Conservation (phyloP, 2,329 filamentous ascomycete genomes). For the Penicillium sp. region DNA sequence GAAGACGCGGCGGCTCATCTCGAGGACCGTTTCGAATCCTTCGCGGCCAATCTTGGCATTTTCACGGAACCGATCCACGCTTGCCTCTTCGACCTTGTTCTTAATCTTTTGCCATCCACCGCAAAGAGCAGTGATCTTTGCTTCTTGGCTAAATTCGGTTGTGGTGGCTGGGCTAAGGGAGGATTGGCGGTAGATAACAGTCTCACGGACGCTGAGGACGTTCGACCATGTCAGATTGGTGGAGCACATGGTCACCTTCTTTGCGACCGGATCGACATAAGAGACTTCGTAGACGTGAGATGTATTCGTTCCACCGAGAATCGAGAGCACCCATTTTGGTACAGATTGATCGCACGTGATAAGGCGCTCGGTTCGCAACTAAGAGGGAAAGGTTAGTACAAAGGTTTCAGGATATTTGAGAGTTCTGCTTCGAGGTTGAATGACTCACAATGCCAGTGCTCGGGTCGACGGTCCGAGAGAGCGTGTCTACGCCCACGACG, state of each 20-base stretch:
- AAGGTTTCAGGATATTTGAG: not conserved
- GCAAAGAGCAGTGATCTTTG: slow-evolving; percentile 88
- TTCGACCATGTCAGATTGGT: slow-evolving; percentile 94
- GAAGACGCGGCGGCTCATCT: slow-evolving; percentile 89
- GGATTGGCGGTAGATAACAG: slow-evolving; percentile 77
- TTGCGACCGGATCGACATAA: slow-evolving; percentile 80
- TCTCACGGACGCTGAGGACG: slow-evolving; percentile 87
- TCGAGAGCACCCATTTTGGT: slow-evolving; percentile 62
- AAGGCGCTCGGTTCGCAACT: slow-evolving; percentile 71
- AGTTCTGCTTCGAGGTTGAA: not conserved
- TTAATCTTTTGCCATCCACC: slow-evolving; percentile 97
- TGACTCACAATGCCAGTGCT: slow-evolving; percentile 64
- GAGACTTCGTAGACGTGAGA: slow-evolving; percentile 93
- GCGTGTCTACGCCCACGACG: slow-evolving; percentile 90
- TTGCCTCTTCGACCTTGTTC: slow-evolving; percentile 91
- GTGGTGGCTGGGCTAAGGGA: slow-evolving; percentile 49
- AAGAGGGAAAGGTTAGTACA: slow-evolving; percentile 16
- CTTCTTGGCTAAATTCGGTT: slow-evolving; percentile 85
- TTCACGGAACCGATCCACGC: slow-evolving; percentile 84
- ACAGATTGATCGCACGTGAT: slow-evolving; percentile 52
- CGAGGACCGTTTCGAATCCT: slow-evolving; percentile 91
- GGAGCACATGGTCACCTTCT: slow-evolving; percentile 94
- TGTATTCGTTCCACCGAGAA: slow-evolving; percentile 77
- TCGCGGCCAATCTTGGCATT: slow-evolving; percentile 89
- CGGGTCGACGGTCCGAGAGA: slow-evolving; percentile 68